Conservation (phyloP, 75 land plant species). For the Chamaecyparis obtusa region DNA sequence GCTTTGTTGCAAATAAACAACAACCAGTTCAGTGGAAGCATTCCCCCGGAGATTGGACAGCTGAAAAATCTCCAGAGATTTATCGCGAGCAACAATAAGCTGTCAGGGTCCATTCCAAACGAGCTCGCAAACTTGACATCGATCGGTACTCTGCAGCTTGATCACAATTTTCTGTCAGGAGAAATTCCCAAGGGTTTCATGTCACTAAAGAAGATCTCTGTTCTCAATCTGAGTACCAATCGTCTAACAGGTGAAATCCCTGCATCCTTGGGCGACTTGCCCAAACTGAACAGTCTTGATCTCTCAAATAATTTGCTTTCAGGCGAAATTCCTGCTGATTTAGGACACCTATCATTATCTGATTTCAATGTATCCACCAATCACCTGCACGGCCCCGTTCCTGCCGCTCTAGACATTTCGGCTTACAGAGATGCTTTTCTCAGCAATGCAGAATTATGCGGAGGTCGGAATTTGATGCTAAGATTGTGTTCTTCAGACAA, state of each 20-base stretch:
- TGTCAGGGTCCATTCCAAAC: slow-evolving; percentile 37
- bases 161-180: neutral
- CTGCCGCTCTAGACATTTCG: slow-evolving; percentile 25
- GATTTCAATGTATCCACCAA: slow-evolving; percentile 69
- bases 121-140: slow-evolving; percentile 9
- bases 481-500: neutral
- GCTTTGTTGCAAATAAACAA: slow-evolving; percentile 7
- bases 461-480: slow-evolving; percentile 6
- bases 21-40: slow-evolving; percentile 37
- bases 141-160: neutral
- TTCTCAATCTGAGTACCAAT: neutral
- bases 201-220: neutral
- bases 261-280: too few relatives aligned
- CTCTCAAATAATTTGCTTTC: slow-evolving; percentile 56
- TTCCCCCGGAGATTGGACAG: slow-evolving; percentile 51
- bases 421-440: slow-evolving; percentile 49
- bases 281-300: too few relatives aligned
- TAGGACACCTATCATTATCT: slow-evolving; percentile 50
- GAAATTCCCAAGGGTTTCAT: neutral
- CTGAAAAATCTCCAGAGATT: slow-evolving; percentile 32
- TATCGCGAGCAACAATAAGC: slow-evolving; percentile 21
- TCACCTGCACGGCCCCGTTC: slow-evolving; percentile 53
- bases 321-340: slow-evolving; percentile 52
- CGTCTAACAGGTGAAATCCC: slow-evolving; percentile 14
- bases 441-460: slow-evolving; percentile 62